phyloP scores from a whole-genome alignment of 2,329 filamentous ascomycete genomes.

The Akanthomyces muscarius region DNA sequence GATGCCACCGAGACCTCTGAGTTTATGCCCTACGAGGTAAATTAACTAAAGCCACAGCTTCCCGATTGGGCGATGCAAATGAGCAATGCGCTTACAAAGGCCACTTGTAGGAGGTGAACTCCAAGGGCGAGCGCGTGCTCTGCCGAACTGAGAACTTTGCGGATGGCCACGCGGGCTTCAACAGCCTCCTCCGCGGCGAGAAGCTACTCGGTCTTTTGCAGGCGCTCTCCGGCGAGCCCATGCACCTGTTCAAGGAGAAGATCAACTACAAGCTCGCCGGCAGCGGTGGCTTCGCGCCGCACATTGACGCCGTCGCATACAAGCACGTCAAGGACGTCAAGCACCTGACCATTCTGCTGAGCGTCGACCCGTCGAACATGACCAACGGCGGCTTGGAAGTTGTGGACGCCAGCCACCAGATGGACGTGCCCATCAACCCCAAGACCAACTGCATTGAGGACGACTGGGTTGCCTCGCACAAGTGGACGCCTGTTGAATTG shows the following conservation, averaged over 20 bases:
- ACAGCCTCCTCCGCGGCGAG: constrained; percentile 19
- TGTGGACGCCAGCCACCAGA: constrained; percentile 20
- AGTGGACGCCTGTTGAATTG: constrained; percentile 21
- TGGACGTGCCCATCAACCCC: constrained; percentile 19
- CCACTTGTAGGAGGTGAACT: constrained; percentile 19
- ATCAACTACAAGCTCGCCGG: constrained; percentile 24
- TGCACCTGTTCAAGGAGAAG: constrained; percentile 23
- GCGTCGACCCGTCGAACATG: constrained; percentile 20
- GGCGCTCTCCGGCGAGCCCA: constrained; percentile 19
- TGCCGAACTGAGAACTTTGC: constrained; percentile 23
- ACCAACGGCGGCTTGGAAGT: constrained; percentile 21
- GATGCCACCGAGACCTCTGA: constrained; percentile 20
- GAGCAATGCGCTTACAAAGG: background rate
- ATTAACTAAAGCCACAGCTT: no score
- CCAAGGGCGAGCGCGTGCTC: constrained; percentile 20
- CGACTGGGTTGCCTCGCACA: constrained; percentile 17
- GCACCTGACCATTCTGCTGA: constrained; percentile 22
- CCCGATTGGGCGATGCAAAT: no score
- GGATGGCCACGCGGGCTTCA: constrained; percentile 21
- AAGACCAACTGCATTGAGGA: constrained; percentile 20
- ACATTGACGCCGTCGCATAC: constrained; percentile 24
- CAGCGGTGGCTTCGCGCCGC: constrained; percentile 23
- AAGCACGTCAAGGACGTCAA: constrained; percentile 22
- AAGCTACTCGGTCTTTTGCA: constrained; percentile 19
- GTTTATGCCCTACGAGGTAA: constrained; percentile 19